phyloP scores from a whole-genome alignment of 2,329 filamentous ascomycete species.

The Cytospora paraplurivora region DNA sequence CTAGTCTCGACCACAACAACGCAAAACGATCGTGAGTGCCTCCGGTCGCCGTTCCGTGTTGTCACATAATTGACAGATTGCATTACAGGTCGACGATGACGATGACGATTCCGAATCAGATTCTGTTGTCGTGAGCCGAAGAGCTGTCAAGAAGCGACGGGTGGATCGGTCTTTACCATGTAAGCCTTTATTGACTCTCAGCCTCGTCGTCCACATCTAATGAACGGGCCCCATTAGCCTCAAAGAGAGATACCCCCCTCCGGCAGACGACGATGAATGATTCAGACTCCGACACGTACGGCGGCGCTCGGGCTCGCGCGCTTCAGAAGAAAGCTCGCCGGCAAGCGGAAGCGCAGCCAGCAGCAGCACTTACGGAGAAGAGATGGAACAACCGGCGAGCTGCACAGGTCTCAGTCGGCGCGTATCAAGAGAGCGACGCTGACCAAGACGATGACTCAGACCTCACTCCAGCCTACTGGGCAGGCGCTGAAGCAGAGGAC shows the following conservation, averaged over 20 bases:
- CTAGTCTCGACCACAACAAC: constrained; percentile 60
- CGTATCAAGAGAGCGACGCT: constrained; percentile 68
- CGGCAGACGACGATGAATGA: constrained; percentile 58
- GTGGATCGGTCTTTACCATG: constrained; percentile 65
- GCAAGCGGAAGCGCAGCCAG: constrained; percentile 67
- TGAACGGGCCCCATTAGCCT: constrained; percentile 45
- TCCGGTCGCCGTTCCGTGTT: constrained; percentile 1
- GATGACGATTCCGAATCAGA: constrained; percentile 77
- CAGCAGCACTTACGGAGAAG: constrained; percentile 73
- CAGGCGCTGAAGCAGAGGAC: constrained; percentile 68
- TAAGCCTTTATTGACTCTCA: constrained; percentile 42
- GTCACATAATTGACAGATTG: constrained; percentile 30
- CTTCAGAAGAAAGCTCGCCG: constrained; percentile 77
- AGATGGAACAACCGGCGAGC: constrained; percentile 89
- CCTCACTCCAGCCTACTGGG: constrained; percentile 70
- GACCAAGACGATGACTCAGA: constrained; percentile 68
- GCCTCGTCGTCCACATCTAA: constrained; percentile 13
- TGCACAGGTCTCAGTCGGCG: constrained; percentile 66
- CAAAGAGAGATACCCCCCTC: constrained; percentile 60
- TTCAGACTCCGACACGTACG: constrained; percentile 77
- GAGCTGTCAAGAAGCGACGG: constrained; percentile 70
- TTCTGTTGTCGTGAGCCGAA: constrained; percentile 56
- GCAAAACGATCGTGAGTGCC: constrained; percentile 57
- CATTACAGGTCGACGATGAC: constrained; percentile 52
- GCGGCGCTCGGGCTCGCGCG: constrained; percentile 70